Evolutionary conservation across 306 rosid species (phyloP).

Genomic region (Vicia faba): DNA sequence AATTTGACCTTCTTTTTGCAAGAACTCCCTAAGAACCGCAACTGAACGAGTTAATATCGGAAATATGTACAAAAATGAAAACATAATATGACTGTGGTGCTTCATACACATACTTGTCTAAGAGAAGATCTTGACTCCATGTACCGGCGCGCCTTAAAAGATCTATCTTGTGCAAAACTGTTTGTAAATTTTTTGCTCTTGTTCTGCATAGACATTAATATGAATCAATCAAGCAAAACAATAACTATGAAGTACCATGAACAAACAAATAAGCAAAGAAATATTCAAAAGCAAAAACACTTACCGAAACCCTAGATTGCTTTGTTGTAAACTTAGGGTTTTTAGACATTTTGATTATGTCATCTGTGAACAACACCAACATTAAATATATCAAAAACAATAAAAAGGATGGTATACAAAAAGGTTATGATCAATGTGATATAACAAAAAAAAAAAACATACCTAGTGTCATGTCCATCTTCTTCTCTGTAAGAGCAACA

Average conservation of each 20-base stretch:
- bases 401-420: not conserved
- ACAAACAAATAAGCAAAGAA: not conserved
- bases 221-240: constrained; percentile 15
- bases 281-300: constrained; percentile 15
- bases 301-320: constrained; percentile 61
- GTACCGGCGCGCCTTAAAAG: constrained; percentile 52
- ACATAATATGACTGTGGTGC: not conserved
- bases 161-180: constrained; percentile 61
- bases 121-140: constrained; percentile 76
- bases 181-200: constrained; percentile 58
- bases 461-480: constrained; percentile 97
- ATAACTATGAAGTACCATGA: constrained; percentile 1
- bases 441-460: constrained; percentile 21
- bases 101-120: constrained; percentile 66
- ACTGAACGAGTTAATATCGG: not conserved
- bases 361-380: constrained; percentile 49
- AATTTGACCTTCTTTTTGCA: constrained; percentile 83
- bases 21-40: constrained; percentile 61
- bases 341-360: constrained; percentile 82
- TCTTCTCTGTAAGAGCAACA: constrained; percentile 93
- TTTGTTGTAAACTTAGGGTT: constrained; percentile 44
- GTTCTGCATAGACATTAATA: constrained; percentile 49
- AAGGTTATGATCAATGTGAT: not conserved
- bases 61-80: constrained; percentile 4
- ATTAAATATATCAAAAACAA: constrained; percentile 17